These are phyloP conservation scores for Actinomortierella ambigua DNA, from an alignment of 371 early-diverging fungal species.

Conservation along the genomic window DNA sequence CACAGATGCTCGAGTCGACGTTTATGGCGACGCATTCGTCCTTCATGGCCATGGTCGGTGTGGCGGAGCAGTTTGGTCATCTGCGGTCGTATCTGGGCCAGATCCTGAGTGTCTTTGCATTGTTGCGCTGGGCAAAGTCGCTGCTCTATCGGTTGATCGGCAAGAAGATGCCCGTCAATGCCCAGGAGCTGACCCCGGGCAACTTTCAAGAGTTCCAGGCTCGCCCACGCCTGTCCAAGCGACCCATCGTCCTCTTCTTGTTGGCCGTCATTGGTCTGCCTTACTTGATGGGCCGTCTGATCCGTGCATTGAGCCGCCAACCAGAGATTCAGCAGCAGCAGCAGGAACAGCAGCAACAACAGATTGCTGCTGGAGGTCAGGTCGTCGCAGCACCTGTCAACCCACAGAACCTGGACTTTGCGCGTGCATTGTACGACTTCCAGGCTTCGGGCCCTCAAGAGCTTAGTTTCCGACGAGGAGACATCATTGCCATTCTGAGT, in stretches of 20 bases:
- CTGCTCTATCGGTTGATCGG: constrained; percentile 69
- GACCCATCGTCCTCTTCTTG: constrained; percentile 82
- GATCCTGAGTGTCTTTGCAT: constrained; percentile 74
- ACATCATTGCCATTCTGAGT: constrained; percentile 82
- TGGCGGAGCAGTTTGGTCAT: constrained; percentile 93
- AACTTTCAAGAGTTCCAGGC: constrained; percentile 75
- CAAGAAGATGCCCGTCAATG: constrained; percentile 66
- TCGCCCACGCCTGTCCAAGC: constrained; percentile 57
- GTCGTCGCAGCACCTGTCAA: constrained; percentile 43
- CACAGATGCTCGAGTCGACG: constrained; percentile 96
- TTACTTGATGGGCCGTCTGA: constrained; percentile 84
- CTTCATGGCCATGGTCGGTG: constrained; percentile 97
- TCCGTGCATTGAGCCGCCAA: constrained; percentile 61
- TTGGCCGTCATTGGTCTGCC: constrained; percentile 87
- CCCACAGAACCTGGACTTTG: constrained; percentile 81
- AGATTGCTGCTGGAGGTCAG: constrained; percentile 24
- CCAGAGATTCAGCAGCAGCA: constrained; percentile 35
- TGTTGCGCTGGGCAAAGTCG: constrained; percentile 68
- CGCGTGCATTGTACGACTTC: constrained; percentile 89
- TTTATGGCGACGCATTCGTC: constrained; percentile 96
- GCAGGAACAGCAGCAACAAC: constrained; percentile 60
- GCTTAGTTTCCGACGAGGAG: constrained; percentile 82
- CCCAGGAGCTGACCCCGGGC: constrained; percentile 66
- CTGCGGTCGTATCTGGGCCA: constrained; percentile 84
- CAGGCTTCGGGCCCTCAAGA: constrained; percentile 77